Conservation (phyloP, 2,329 filamentous ascomycete species). For the Alternaria sp. region DNA sequence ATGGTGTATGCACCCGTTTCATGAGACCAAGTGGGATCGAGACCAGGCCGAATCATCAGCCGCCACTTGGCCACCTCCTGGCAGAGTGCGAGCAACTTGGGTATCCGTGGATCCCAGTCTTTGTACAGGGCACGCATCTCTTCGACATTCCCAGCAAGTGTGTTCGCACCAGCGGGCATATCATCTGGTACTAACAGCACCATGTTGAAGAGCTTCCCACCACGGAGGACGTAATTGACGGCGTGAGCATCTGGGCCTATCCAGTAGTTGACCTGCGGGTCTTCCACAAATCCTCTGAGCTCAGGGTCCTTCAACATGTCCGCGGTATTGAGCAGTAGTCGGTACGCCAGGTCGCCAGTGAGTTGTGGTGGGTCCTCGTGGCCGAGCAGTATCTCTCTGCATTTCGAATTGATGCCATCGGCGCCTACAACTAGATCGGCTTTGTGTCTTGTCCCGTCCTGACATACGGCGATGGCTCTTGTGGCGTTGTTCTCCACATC, state of each 20-base stretch:
- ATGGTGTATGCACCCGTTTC: slow-evolving; percentile 63
- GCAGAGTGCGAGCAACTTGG: slow-evolving; percentile 64
- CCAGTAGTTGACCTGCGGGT: slow-evolving; percentile 61
- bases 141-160: slow-evolving; percentile 58
- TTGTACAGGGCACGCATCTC: slow-evolving; percentile 62
- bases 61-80: slow-evolving; percentile 67
- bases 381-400: slow-evolving; percentile 54
- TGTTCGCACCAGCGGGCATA: slow-evolving; percentile 54
- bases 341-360: slow-evolving; percentile 60
- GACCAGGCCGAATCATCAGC: slow-evolving; percentile 61
- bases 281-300: slow-evolving; percentile 52
- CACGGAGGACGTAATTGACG: slow-evolving; percentile 60
- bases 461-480: slow-evolving; percentile 51
- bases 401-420: slow-evolving; percentile 56
- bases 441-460: slow-evolving; percentile 44
- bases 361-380: slow-evolving; percentile 54
- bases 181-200: slow-evolving; percentile 59
- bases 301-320: slow-evolving; percentile 57
- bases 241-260: slow-evolving; percentile 58
- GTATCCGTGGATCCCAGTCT: slow-evolving; percentile 62
- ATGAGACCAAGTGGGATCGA: slow-evolving; percentile 64
- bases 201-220: slow-evolving; percentile 59
- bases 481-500: slow-evolving; percentile 23
- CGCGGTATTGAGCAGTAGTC: slow-evolving; percentile 55
- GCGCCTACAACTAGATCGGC: slow-evolving; percentile 57